Percentiles rank a stretch among this genome's conserved stretches.
Conservation (phyloP, 2,329 filamentous ascomycete genomes). For the Thelonectria blattea region DNA sequence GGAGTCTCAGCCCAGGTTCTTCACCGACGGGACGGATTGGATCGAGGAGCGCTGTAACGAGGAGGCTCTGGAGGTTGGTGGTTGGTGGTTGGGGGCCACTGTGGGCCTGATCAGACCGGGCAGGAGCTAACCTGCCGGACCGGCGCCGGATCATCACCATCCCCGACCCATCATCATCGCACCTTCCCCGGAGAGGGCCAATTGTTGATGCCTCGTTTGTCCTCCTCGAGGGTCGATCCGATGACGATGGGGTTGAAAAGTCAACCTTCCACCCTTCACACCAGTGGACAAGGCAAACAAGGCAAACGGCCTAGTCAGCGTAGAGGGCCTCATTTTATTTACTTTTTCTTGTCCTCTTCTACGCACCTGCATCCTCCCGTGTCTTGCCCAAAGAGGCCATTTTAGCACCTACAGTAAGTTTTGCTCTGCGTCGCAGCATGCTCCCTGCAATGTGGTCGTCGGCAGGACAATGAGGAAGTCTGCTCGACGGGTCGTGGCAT, state of each 20-base stretch:
- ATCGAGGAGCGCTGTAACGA: too few relatives aligned
- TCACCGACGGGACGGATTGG: not conserved
- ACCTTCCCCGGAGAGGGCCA: too few relatives aligned
- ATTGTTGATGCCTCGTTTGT: too few relatives aligned
- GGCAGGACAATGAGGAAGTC: too few relatives aligned
- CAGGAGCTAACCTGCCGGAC: not conserved
- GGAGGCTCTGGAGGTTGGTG: too few relatives aligned
- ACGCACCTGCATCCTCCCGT: too few relatives aligned
- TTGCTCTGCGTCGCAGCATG: not conserved
- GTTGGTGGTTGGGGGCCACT: not conserved
- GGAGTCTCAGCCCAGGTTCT: not conserved
- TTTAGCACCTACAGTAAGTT: not conserved
- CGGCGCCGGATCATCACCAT: conserved; percentile 6
- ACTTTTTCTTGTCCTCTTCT: not conserved
- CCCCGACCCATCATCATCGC: not conserved
- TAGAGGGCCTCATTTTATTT: not conserved
- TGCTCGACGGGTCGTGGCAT: not conserved
- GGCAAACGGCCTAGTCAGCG: not conserved
- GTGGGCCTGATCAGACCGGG: not conserved
- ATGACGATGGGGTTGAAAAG: too few relatives aligned
- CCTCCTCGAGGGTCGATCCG: too few relatives aligned
- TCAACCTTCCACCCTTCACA: not conserved
- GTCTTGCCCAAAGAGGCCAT: not conserved
- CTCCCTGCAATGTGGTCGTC: not conserved
- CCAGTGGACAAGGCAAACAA: not conserved